Base-by-base conservation (phyloP, 495 filamentous ascomycete species). In the Daldinia loculata region DNA sequence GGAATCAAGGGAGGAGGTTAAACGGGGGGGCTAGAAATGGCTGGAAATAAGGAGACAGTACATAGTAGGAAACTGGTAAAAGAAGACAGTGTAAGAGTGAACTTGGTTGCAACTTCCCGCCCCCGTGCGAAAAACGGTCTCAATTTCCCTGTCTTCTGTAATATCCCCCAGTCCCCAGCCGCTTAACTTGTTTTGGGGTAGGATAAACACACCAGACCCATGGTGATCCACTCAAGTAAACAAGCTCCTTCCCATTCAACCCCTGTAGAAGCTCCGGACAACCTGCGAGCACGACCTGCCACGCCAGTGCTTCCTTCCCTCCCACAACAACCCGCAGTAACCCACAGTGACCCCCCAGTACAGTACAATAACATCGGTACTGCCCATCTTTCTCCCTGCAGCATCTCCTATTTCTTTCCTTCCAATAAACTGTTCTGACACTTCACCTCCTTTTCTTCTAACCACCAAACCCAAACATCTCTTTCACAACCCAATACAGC, bases 361-460 rank as follows among this genome's bases (percentile, higher is more conserved):
- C 70, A 73, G 70, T 73, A 73, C 66, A 73, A 66, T 69, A 34
- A 73, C 70, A 27, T 73, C 43, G 36, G 61, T 59, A 58, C 59
- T 69, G 61, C 70, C 66, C 65, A 71, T 65, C 69, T 41, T 27
- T 52, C 70, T 60, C 70, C 66, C 69, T 74, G 75, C 73, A 70
- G 30, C 27, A 12, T 61, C 71, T 74, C 70, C 74, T 77, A 77
- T 77, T 77, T 77, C 75, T 72, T 71, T 61, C 64, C 72, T 72
- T 73, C 75, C 75, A 77, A 77, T 77, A 67, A 71, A 69, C 75
- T 70, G 41, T 69, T 70, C 68, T 66, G 56, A 32, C 75, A 65
- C 68, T 75, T 77, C 75, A 77, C 74, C 70, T 77, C 74, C 74
- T 78, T 76, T 76, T 65, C 74, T 73, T 74, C 74, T 75, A 24